Base-by-base conservation (phyloP, 2,329 filamentous ascomycete species). In the Beauveria brongniartii region DNA sequence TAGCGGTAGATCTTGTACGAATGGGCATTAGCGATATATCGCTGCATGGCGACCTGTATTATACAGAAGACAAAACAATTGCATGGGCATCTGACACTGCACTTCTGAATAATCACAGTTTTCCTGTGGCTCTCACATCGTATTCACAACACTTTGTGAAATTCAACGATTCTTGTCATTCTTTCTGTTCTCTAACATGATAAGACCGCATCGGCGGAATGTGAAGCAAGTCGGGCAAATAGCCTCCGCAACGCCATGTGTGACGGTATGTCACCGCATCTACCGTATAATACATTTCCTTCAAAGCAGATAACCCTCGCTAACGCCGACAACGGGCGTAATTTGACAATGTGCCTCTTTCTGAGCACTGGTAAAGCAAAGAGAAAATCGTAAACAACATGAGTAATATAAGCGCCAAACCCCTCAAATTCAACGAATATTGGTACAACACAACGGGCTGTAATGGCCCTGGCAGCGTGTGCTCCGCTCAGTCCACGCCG, bases 401-500 rank as follows among this genome's bases (percentile, higher is more conserved):
- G 26, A 20, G 34, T 2, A 47, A 50, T 22, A 46, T 37, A 52
- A 59, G 47, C 47, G 47, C 56, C 56, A 52, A 47, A 48, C 43
- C 28, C 26, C 50, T 34, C n/a, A n/a, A 53, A 44, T 54, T 41
- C 2, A 22, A 40, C 48, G 37, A 44, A 20, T 51, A 26, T 2
- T 48, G 4, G 41, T 51, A 60, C 37, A 37, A 60, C 8, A 18
- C 47, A 37, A 18, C 18, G 18, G 6, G n/a, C 26, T 24, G 43
- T 18, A 5, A 16, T 16, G 3, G 14, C 30, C 50, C 14, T n/a
- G 16, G 22, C 18, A 51, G 30, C 81, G 77, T 67, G 81, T 76
- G 76, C 92, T 82, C 67, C 85, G 83, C 72, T 96, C 47, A 59
- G 24, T 59, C 47, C 87, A 76, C 89, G 96, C 93, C 94, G 67